Conservation (phyloP, 208 protist genomes). For the Crithidia thermophila region DNA sequence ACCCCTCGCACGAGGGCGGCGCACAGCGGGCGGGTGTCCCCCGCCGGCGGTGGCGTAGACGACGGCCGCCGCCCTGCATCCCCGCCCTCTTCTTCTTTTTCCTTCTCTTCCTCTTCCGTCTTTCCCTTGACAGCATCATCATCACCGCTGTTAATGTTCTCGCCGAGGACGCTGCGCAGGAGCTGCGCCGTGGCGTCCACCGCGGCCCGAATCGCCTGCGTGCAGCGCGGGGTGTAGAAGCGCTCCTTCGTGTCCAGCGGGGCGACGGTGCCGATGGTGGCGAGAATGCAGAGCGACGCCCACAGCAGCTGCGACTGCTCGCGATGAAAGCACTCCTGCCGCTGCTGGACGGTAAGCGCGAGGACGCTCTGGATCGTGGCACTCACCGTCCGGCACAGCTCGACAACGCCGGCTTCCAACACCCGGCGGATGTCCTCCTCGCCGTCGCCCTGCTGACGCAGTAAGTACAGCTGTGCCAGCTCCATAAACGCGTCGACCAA, state of each 20-base stretch:
- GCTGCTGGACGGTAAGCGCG: constrained; percentile 21
- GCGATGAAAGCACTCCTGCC: constrained; percentile 19
- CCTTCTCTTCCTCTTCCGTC: neutral
- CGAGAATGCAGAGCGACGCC: constrained; percentile 45
- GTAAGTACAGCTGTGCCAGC: constrained; percentile 33
- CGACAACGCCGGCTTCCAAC: constrained; percentile 33
- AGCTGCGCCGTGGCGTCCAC: constrained; percentile 13
- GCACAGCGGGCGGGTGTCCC: constrained; percentile 14
- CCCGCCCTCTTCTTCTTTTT: neutral
- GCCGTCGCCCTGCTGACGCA: constrained; percentile 45
- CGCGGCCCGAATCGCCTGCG: constrained; percentile 16
- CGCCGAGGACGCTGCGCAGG: neutral
- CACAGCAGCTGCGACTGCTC: constrained; percentile 54
- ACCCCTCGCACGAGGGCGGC: constrained; percentile 31
- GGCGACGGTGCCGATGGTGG: constrained; percentile 38
- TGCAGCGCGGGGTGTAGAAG: constrained; percentile 46
- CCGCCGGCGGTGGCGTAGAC: neutral
- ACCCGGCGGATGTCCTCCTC: constrained; percentile 63
- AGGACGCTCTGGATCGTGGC: constrained; percentile 39
- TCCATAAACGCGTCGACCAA: constrained; percentile 49
- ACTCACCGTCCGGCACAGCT: constrained; percentile 38
- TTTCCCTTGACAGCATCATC: neutral
- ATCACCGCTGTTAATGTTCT: neutral
- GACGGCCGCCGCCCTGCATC: neutral
- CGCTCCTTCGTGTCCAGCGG: constrained; percentile 43